Evolutionary conservation across 192 early-diverging fungal species (phyloP), one percentile per base, ranked within the genome.

Genomic region (Obelidium mucronatum): DNA sequence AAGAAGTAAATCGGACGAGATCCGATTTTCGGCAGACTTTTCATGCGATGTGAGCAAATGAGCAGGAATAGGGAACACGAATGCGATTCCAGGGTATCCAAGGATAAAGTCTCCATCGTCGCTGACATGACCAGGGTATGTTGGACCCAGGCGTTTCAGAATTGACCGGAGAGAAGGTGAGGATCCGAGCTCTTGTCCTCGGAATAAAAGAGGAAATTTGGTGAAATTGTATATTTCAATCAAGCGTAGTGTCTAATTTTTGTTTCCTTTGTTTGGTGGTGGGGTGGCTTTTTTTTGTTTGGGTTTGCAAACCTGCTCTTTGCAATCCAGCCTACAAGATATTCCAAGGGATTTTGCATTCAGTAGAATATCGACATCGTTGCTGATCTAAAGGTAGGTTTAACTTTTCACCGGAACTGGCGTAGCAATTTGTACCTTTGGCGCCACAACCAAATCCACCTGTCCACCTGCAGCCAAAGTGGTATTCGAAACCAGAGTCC

Each of bases 141-240:
- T 72, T 22, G 69, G 69, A 8, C 69, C 69, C 11, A 72, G 34
- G 11, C 69, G 69, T 59, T 72, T 72, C 53, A 72, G 36, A n/a
- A 72, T 42, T 11, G 52, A 13, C 19, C 40, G 69, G 8, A 72
- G 54, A n/a, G 69, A 37, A 26, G 69, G 69, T 5, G 36, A 22
- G 15, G 69, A 58, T 1, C 28, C 52, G 31, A 72, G 26, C n/a
- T 72, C 54, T n/a, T 34, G 31, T 26, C 69, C 69, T 30, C n/a
- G 8, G 1, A 72, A 35, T 8, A 31, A 58, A 39, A 58, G 22
- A 17, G 69, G 33, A 28, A 40, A 35, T 22, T 1, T 13, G 19
- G 40, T 19, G 13, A 72, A 40, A 11, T 22, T 34, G 51, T 33
- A 56, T 8, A 72, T 22, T 58, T 72, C 69, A 39, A 72, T 72